Evolutionary conservation across 352 stramenopile genomes (phyloP).

Genomic region (Phytophthora podocarpi): DNA sequence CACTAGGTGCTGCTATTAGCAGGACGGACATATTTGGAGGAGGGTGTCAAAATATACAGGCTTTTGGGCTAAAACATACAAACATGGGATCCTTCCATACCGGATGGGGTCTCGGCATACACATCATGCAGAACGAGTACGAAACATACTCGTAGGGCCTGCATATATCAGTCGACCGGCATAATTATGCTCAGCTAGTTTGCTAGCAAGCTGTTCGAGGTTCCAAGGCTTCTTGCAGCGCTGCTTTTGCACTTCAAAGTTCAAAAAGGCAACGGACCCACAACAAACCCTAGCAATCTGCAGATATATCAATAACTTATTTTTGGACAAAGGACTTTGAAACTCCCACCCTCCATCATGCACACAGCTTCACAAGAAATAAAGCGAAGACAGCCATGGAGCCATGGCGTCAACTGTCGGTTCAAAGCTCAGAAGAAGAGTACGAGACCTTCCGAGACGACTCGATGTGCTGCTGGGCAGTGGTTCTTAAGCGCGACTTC

Average conservation of each 20-base stretch:
- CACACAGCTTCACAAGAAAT: no score
- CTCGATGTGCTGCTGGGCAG: not conserved
- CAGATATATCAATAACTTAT: no score
- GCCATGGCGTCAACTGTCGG: not conserved
- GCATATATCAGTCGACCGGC: not conserved
- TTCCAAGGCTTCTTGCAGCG: no score
- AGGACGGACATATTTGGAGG: not conserved
- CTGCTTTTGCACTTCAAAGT: no score
- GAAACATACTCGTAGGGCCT: not conserved
- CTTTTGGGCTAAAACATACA: not conserved
- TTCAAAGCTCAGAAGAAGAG: not conserved
- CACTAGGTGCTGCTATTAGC: no score
- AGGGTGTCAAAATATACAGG: not conserved
- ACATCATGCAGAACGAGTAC: not conserved
- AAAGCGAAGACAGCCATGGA: no score
- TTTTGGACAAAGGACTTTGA: no score
- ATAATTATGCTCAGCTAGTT: not conserved
- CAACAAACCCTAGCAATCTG: no score
- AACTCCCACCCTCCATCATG: no score
- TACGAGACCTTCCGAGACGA: not conserved
- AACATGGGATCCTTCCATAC: not conserved
- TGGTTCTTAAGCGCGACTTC: not conserved
- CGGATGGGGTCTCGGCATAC: not conserved
- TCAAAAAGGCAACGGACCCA: no score
- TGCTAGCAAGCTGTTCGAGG: no score